Conservation (phyloP, 495 filamentous ascomycete genomes). For the Talaromyces wortmannii region DNA sequence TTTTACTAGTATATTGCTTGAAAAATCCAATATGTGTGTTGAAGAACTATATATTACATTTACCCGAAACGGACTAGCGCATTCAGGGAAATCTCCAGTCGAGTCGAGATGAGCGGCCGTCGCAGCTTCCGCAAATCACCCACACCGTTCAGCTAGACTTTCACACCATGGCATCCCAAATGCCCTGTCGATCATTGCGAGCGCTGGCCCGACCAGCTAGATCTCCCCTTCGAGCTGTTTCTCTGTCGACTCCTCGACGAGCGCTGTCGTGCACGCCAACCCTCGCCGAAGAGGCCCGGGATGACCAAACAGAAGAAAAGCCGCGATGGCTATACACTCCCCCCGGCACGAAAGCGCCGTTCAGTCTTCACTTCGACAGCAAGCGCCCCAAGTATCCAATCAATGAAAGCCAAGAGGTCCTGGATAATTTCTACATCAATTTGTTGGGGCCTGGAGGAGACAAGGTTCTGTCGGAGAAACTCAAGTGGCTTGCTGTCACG, state of each 20-base stretch:
- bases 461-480: slow-evolving; percentile 72
- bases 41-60: too few species aligned
- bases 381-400: slow-evolving; percentile 49
- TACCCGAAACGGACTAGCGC: neutral
- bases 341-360: slow-evolving; percentile 66
- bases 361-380: slow-evolving; percentile 40
- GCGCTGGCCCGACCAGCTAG: slow-evolving; percentile 1
- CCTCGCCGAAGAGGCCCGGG: slow-evolving; percentile 1
- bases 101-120: neutral
- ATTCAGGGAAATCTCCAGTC: neutral
- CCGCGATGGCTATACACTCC: slow-evolving; percentile 86
- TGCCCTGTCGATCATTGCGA: slow-evolving; percentile 2
- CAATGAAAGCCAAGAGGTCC: slow-evolving; percentile 63
- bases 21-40: too few species aligned
- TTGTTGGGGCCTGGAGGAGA: slow-evolving; percentile 66
- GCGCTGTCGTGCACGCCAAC: neutral
- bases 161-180: slow-evolving; percentile 1
- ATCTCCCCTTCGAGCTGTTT: neutral
- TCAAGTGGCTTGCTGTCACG: slow-evolving; percentile 95
- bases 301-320: slow-evolving; percentile 28
- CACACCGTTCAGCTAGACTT: neutral
- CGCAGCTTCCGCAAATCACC: neutral
- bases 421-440: slow-evolving; percentile 68
- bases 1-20: too few species aligned
- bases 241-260: neutral